phyloP scores from a whole-genome alignment of 2,329 filamentous ascomycete genomes.

The Hypomyces rosellus region DNA sequence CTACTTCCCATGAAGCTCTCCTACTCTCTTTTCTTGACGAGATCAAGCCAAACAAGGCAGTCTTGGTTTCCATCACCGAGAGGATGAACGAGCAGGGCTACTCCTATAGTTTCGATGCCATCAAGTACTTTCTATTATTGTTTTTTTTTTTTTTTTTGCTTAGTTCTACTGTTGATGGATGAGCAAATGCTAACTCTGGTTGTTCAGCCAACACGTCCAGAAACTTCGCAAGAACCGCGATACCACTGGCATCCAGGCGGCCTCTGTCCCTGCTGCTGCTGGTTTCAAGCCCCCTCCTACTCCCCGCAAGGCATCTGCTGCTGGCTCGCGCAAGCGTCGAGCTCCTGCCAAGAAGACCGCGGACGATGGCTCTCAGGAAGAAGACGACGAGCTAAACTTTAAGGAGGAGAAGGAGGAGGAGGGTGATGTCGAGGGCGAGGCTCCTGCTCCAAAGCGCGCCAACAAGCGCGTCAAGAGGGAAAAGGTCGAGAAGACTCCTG shows the following conservation, averaged over 20 bases:
- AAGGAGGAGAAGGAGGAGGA: constrained; percentile 26
- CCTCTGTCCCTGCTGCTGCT: constrained; percentile 7
- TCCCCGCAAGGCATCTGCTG: constrained; percentile 18
- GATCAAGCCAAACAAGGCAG: constrained; percentile 27
- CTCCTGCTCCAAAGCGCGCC: background rate
- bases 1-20: constrained; percentile 32
- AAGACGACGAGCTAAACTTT: constrained; percentile 19
- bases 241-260: constrained; percentile 17
- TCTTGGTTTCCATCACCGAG: constrained; percentile 26
- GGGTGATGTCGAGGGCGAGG: constrained; percentile 6
- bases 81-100: constrained; percentile 31
- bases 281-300: constrained; percentile 15
- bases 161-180: constrained; percentile 11
- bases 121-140: constrained; percentile 28
- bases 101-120: constrained; percentile 32
- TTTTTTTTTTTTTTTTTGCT: background rate
- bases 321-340: constrained; percentile 24
- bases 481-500: constrained; percentile 6
- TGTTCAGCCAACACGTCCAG: constrained; percentile 38
- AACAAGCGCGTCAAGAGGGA: constrained; percentile 19
- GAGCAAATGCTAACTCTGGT: constrained; percentile 15
- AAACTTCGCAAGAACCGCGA: constrained; percentile 35
- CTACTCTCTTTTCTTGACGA: constrained; percentile 31
- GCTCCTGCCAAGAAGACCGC: constrained; percentile 21
- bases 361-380: constrained; percentile 17